Conservation (phyloP, 768 basidiomycete genomes). For the Lentinula boryana region DNA sequence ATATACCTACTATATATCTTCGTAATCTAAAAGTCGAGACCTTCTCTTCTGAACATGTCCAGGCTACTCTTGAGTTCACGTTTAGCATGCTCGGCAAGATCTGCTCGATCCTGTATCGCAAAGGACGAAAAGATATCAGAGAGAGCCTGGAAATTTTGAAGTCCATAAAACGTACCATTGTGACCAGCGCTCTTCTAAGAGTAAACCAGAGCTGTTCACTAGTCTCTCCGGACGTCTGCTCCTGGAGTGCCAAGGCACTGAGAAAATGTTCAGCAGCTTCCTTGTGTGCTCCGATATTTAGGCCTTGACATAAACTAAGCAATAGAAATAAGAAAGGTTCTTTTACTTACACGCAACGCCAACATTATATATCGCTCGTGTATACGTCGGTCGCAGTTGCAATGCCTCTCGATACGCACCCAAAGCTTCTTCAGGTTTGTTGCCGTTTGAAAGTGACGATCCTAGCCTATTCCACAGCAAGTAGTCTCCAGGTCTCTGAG, state of each 20-base stretch:
- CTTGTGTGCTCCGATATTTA: conserved; percentile 92
- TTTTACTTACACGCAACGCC: conserved; percentile 85
- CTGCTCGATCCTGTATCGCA: conserved; percentile 57
- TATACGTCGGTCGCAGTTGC: conserved; percentile 88
- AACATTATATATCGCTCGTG: conserved; percentile 95
- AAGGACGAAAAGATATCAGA: background rate
- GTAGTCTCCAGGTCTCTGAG: conserved; percentile 85
- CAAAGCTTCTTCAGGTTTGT: conserved; percentile 88
- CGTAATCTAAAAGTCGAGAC: conserved; percentile 75
- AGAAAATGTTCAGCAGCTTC: conserved; percentile 97
- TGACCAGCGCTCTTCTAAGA: conserved; percentile 69
- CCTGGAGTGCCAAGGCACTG: conserved; percentile 76
- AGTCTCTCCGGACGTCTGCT: conserved; percentile 58
- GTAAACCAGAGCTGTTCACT: conserved; percentile 90
- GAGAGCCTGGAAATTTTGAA: background rate
- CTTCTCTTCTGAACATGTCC: conserved; percentile 71
- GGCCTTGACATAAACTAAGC: conserved; percentile 40
- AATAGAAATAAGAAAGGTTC: background rate
- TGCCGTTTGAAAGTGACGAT: conserved; percentile 91
- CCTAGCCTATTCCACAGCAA: conserved; percentile 94
- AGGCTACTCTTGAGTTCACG: conserved; percentile 56
- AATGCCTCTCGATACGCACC: conserved; percentile 89
- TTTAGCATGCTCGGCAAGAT: conserved; percentile 74
- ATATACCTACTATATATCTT: too few relatives aligned
- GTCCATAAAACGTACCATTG: conserved; percentile 55